phyloP scores from a whole-genome alignment of 148 eudicot species.

The Camellia granthamiana region DNA sequence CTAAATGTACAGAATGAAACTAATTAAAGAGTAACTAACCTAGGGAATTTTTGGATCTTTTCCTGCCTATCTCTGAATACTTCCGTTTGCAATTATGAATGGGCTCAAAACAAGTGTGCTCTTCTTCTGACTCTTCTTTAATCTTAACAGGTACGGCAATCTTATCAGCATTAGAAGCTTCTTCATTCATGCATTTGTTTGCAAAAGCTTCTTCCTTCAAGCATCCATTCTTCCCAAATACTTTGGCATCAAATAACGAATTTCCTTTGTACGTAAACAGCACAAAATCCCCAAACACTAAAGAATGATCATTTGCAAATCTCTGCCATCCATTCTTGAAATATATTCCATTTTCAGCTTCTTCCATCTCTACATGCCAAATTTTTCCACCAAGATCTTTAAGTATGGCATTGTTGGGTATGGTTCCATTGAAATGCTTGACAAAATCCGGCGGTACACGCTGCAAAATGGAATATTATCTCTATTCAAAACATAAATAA shows the following conservation, averaged over 20 bases:
- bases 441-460: slow-evolving; percentile 28
- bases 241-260: slow-evolving; percentile 21
- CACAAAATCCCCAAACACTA: slow-evolving; percentile 18
- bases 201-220: slow-evolving; percentile 15
- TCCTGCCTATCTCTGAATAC: background rate
- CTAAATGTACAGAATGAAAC: background rate
- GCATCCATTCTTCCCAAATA: slow-evolving; percentile 25
- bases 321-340: slow-evolving; percentile 28
- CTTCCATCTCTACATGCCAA: slow-evolving; percentile 25
- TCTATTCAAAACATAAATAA: background rate
- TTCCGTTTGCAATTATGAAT: background rate
- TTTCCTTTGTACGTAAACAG: slow-evolving; percentile 14
- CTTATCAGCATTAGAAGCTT: background rate
- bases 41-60: background rate
- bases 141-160: background rate
- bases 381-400: slow-evolving; percentile 17
- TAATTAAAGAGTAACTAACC: background rate
- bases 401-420: slow-evolving; percentile 13
- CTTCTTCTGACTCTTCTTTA: slow-evolving; percentile 10
- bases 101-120: background rate
- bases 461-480: slow-evolving; percentile 16
- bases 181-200: background rate
- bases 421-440: slow-evolving; percentile 16
- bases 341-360: slow-evolving; percentile 14
- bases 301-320: slow-evolving; percentile 17